Base-by-base conservation (phyloP, 2,329 filamentous ascomycete genomes). In the Sporothrix schenckii region DNA sequence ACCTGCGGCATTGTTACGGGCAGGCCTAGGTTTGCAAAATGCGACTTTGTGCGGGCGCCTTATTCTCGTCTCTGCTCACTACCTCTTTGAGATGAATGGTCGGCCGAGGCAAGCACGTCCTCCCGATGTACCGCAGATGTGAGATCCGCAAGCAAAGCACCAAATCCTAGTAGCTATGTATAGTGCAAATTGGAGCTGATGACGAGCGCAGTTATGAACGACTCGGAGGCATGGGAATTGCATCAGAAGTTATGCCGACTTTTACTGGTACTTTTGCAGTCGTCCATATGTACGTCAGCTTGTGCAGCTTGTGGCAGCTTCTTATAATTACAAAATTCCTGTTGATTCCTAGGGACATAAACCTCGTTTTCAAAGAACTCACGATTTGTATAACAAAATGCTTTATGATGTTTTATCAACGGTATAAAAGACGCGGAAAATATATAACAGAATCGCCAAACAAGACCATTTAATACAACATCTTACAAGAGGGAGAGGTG, bases 91-190 rank as follows among this genome's bases (percentile, higher is more conserved):
- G 61, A 34, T n/a, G 41, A 14, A 24, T 63, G 61, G 44, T 65
- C 44, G 14, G 30, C 34, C 50, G 60, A 44, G 21, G 58, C n/a
- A 44, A 61, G 39, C 21, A 50, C 27, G 14, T 34, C 34, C 4
- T 34, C 4, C 34, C 41, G 61, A 65, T 65, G 47, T 27, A 19
- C 61, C 19, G 16, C 61, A 24, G 34, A 34, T 50, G 24, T 50
- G 61, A 34, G 61, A 65, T 65, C 61, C 16, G 61, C 24, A 65
- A 30, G 60, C 24, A 10, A 24, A n/a, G 61, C 61, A n/a, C 44
- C 61, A 10, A 24, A 21, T 27, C 9, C 44, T 44, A 41, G 44
- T 65, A 65, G 60, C 30, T 39, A n/a, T 9, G 7, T 7, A n/a
- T 47, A 65, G 60, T 34, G 39, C 58, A 44, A 41, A 34, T 65